These are phyloP conservation scores for Yarrowia sp. DNA, from an alignment of 805 yeast species.

Conservation along the genomic window DNA sequence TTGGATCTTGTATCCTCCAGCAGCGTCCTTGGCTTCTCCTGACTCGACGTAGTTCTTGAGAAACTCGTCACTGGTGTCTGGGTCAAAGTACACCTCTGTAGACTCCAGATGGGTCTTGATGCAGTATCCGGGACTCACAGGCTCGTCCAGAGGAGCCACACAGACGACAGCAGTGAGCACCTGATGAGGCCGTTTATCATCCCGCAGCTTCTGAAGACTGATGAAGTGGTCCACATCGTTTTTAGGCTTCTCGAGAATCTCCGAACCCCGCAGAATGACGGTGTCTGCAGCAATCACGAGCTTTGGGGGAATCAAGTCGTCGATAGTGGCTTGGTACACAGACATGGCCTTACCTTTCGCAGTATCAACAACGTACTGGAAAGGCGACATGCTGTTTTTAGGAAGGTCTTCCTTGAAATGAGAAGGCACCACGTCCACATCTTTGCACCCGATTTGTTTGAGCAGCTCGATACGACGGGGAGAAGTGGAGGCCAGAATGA, in stretches of 20 bases:
- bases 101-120: conserved; percentile 45
- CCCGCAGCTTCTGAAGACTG: conserved; percentile 51
- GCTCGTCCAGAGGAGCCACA: conserved; percentile 44
- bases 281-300: conserved; percentile 72
- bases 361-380: conserved; percentile 68
- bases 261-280: conserved; percentile 55
- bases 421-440: conserved; percentile 53
- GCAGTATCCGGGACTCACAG: conserved; percentile 45
- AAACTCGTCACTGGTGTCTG: conserved; percentile 51
- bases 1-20: conserved; percentile 92
- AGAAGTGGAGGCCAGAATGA: conserved; percentile 80
- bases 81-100: conserved; percentile 43
- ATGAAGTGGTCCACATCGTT: conserved; percentile 48
- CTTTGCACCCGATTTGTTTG: conserved; percentile 43
- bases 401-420: conserved; percentile 73
- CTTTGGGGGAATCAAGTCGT: conserved; percentile 38
- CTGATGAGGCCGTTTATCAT: conserved; percentile 45
- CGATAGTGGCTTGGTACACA: conserved; percentile 50
- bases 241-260: conserved; percentile 80
- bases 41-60: conserved; percentile 61
- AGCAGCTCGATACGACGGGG: conserved; percentile 78
- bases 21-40: conserved; percentile 76
- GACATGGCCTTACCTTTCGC: conserved; percentile 64
- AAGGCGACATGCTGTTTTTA: conserved; percentile 50
- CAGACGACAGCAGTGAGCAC: conserved; percentile 58